Evolutionary conservation across 129 eudicot species (phyloP).

Genomic region (Artemisia annua): DNA sequence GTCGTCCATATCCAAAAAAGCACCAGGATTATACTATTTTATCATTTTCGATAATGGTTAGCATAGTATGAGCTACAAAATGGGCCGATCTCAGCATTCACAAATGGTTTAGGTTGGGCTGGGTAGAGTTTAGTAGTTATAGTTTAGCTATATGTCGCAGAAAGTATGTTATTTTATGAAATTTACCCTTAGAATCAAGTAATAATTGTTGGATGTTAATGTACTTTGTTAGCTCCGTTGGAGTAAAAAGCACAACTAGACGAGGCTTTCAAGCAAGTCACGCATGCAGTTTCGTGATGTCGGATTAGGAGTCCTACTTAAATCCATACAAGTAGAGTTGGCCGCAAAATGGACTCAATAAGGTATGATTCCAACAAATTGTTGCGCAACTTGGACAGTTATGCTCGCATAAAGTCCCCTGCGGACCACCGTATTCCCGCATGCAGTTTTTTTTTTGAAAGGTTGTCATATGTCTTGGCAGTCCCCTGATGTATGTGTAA

Average conservation of each 20-base stretch:
- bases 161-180: too few species aligned
- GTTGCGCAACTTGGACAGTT: slow-evolving; percentile 60
- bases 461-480: neutral
- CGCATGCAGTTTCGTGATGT: slow-evolving; percentile 50
- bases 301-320: slow-evolving; percentile 17
- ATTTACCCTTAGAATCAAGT: too few species aligned
- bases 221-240: slow-evolving; percentile 30
- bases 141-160: too few species aligned
- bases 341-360: slow-evolving; percentile 37
- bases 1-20: too few species aligned
- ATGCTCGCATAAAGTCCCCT: slow-evolving; percentile 53
- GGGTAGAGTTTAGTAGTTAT: too few species aligned
- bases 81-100: too few species aligned
- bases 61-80: too few species aligned
- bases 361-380: slow-evolving; percentile 57
- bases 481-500: too few species aligned
- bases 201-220: neutral
- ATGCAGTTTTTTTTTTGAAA: slow-evolving; percentile 27
- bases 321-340: slow-evolving; percentile 41
- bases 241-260: slow-evolving; percentile 44
- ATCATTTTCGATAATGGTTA: too few species aligned
- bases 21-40: too few species aligned
- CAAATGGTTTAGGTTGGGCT: too few species aligned
- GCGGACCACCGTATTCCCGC: slow-evolving; percentile 36
- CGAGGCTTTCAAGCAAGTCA: slow-evolving; percentile 35